Base-by-base conservation (phyloP, 345 rosid species). In the Eucalyptus cloeziana region DNA sequence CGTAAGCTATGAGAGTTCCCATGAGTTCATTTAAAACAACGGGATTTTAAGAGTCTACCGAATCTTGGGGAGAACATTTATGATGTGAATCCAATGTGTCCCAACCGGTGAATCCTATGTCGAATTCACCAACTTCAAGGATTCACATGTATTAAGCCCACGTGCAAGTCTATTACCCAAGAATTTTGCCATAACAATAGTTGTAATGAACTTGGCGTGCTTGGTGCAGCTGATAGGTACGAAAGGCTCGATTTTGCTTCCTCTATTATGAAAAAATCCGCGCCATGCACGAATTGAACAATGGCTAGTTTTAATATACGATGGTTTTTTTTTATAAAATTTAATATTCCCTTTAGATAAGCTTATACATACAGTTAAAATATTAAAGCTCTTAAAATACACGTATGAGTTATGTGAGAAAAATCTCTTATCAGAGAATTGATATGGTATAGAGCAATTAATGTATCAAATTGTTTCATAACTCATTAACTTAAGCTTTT, bases 401-500 rank as follows among this genome's bases (percentile, higher is more conserved):
- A 51, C 4, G 54, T 16, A 16, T 51, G 22, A 51, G 22, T 51
- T 51, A 51, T 51, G 2, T 51, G 21, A 16, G 4, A 51, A 51
- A 51, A 51, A 16, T 51, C 2, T 7, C 54, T 3, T 16, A 16
- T 51, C 0, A 51, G 8, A 51, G 0, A 51, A 16, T 51, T 1
- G 22, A 16, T 51, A 50, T 50, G 52, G 7, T 6, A 51, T 51
- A 51, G 8, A 6, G 8, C 0, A 51, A 6, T 51, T 51, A 17
- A 51, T 6, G 4, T 51, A 51, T 51, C 4, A 1, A 51, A 51
- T 51, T 51, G 4, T 4, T 22, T 51, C 8, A 51, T 51, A 51
- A 16, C 8, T 51, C 8, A 16, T 16, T 51, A 0, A 0, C 0
- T 51, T 51, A 51, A 51, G 2, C 0, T 50, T 50, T 50, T 50